phyloP scores from a whole-genome alignment of 2,329 filamentous ascomycete genomes.

The Hymenoscyphus scutula region DNA sequence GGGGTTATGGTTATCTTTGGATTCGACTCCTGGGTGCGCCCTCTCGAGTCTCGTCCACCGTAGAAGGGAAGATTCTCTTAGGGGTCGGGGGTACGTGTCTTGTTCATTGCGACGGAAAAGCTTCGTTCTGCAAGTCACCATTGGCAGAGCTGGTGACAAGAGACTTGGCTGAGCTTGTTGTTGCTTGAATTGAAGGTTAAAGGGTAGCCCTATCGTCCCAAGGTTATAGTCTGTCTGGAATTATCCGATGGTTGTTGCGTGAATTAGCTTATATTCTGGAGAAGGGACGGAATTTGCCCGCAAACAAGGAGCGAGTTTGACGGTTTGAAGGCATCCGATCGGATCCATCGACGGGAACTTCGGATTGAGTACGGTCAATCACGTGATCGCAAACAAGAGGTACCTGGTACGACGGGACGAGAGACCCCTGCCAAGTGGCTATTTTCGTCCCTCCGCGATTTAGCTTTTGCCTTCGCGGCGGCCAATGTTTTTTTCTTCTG shows the following conservation, averaged over 20 bases:
- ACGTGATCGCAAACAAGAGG: background rate
- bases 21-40: too few relatives aligned
- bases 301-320: background rate
- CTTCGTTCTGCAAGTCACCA: background rate
- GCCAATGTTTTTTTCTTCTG: background rate
- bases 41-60: too few relatives aligned
- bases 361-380: background rate
- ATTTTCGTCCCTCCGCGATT: background rate
- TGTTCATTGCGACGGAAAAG: too few relatives aligned
- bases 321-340: background rate
- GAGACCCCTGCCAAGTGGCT: background rate
- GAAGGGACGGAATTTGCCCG: background rate
- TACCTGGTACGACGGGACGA: too few relatives aligned
- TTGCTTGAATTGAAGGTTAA: background rate
- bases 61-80: too few relatives aligned
- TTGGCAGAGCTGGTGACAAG: background rate
- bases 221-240: background rate
- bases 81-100: too few relatives aligned
- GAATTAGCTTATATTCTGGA: background rate
- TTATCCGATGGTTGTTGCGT: background rate
- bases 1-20: too few relatives aligned
- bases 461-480: background rate
- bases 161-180: background rate
- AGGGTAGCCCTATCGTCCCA: background rate
- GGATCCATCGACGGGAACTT: background rate